Evolutionary conservation across 768 basidiomycete species (phyloP).

Genomic region (Phallus indusiatus): DNA sequence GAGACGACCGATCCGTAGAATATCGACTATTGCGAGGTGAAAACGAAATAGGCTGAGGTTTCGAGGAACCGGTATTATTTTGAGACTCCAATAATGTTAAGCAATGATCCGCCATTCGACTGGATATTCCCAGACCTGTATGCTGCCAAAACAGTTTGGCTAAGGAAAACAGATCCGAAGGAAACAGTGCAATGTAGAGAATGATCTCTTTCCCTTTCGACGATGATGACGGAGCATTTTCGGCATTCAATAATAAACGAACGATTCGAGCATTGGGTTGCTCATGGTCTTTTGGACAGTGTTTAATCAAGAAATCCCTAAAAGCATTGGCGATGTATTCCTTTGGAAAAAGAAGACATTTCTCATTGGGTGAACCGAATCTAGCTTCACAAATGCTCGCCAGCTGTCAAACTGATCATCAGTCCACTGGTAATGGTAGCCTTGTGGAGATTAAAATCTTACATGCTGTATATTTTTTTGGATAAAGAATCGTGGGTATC

Average conservation of each 20-base stretch:
- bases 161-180: constrained; percentile 21
- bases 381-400: constrained; percentile 26
- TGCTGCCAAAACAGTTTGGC: constrained; percentile 46
- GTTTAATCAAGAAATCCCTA: constrained; percentile 24
- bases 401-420: constrained; percentile 21
- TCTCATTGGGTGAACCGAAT: constrained; percentile 31
- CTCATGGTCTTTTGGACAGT: constrained; percentile 13
- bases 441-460: constrained; percentile 9
- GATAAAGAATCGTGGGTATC: constrained; percentile 44
- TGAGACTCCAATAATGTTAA: constrained; percentile 28
- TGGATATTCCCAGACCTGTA: constrained; percentile 39
- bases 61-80: constrained; percentile 12
- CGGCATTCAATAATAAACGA: constrained; percentile 28
- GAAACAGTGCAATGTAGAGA: constrained; percentile 34
- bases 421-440: background rate
- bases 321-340: constrained; percentile 27
- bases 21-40: constrained; percentile 6
- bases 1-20: background rate
- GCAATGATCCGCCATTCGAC: constrained; percentile 37
- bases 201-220: constrained; percentile 15
- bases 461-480: constrained; percentile 39
- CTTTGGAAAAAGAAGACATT: constrained; percentile 33
- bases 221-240: constrained; percentile 1
- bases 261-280: constrained; percentile 19
- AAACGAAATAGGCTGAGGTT: constrained; percentile 14